phyloP scores from a whole-genome alignment of 805 yeast genomes.

The Cyberlindnera xylosilytica region DNA sequence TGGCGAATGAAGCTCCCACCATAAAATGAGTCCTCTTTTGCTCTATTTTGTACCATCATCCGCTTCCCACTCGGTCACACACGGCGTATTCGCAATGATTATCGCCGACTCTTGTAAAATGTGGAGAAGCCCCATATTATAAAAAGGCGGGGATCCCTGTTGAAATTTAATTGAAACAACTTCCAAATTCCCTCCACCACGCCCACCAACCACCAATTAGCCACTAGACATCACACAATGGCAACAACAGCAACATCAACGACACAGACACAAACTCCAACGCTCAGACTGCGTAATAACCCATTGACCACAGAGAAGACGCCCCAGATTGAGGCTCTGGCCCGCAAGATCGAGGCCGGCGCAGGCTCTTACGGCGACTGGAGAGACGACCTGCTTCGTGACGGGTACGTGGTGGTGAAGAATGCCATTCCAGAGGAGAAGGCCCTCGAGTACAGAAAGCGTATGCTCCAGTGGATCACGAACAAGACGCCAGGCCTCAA shows the following conservation, averaged over 20 bases:
- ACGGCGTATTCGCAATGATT: too few species aligned
- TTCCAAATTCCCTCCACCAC: too few species aligned
- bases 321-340: constrained; percentile 10
- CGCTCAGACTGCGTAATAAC: constrained; percentile 3
- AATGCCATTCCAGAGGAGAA: constrained; percentile 26
- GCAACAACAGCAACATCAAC: background rate
- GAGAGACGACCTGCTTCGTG: constrained; percentile 29
- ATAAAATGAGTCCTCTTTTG: too few species aligned
- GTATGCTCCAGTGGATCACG: constrained; percentile 26
- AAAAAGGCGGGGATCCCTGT: too few species aligned
- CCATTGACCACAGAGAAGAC: constrained; percentile 20
- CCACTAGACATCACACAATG: too few species aligned
- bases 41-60: too few species aligned
- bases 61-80: too few species aligned
- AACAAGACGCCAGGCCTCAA: constrained; percentile 24
- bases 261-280: background rate
- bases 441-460: constrained; percentile 24
- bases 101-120: too few species aligned
- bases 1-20: too few species aligned
- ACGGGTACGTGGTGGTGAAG: constrained; percentile 34
- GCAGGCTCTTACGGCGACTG: constrained; percentile 23
- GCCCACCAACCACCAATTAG: too few species aligned
- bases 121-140: too few species aligned
- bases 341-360: constrained; percentile 8
- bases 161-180: too few species aligned